Evolutionary conservation across 1,284 basidiomycete species (phyloP), one percentile per base, ranked within the genome.

Genomic region (Macrocystidia cucumis): DNA sequence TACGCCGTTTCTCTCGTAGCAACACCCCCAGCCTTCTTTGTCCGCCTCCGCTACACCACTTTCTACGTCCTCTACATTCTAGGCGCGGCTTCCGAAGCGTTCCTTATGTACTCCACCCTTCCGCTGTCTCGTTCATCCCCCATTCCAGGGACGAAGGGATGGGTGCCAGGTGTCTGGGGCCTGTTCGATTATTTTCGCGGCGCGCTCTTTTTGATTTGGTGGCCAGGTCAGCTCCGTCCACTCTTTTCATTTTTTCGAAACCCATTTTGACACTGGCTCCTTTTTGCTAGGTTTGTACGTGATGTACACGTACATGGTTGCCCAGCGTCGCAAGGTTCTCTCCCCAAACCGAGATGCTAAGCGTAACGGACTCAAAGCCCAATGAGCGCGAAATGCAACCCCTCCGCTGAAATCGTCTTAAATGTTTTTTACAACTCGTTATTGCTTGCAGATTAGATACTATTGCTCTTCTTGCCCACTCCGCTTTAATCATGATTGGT

Each of bases 31-130:
- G 53, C 52, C 33, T 17, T 54, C 19, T 68, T 86, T 32, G 60
- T 78, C 17, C 82, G 70, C 63, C 57, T 82, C 28, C 79, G 92
- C 36, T 98, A 98, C 71, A 89, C 91, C 18, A 77, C 89, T 4
- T 98, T 98, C 65, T 92, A 87, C 59, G 48, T 92, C 31, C 76
- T 98, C 18, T 98, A 98, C 64, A 91, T 90, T 2, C 60, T 93
- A 29, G 95, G 95, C 32, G 95, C 95, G 1, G 73, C 73, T 5
- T 91, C 88, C 27, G 95, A 98, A 62, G 91, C 91, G 0, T 77
- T 86, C 54, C 71, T 95, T 41, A 86, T 83, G 50, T 81, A 80
- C 52, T 72, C 79, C 1, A 88, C 89, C 6, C 71, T 97, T 20
- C 86, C 86, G 2, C 44, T 58, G 17, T 67, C 67, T 39, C n/a